Evolutionary conservation across 305 asterid genomes (phyloP).

Genomic region (Nicotiana rustica): DNA sequence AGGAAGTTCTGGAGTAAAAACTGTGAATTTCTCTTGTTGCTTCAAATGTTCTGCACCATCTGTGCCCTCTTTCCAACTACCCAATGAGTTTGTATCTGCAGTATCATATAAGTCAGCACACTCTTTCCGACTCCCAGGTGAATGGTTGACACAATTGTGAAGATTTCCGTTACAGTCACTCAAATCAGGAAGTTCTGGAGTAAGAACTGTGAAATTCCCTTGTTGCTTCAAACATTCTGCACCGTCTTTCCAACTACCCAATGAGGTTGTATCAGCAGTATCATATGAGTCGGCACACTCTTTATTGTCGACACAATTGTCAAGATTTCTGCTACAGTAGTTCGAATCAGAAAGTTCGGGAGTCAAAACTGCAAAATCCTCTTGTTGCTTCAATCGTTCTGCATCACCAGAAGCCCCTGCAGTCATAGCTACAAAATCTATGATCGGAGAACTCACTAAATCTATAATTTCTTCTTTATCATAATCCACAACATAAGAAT

Average conservation of each 20-base stretch:
- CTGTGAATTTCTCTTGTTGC: conserved; percentile 41
- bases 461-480: conserved; percentile 3
- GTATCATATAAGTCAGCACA: conserved; percentile 45
- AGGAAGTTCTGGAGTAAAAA: conserved; percentile 39
- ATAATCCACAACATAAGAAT: background rate
- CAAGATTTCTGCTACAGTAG: conserved; percentile 43
- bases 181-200: conserved; percentile 39
- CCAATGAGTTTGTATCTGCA: conserved; percentile 58
- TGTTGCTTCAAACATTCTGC: conserved; percentile 45
- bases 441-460: conserved; percentile 7
- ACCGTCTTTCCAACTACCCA: conserved; percentile 52
- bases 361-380: conserved; percentile 42
- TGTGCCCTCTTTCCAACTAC: conserved; percentile 49
- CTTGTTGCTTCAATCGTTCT: conserved; percentile 40
- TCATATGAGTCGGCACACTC: conserved; percentile 46
- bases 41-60: conserved; percentile 42
- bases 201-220: conserved; percentile 40
- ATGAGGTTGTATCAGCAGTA: conserved; percentile 55
- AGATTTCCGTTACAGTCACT: conserved; percentile 43
- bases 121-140: conserved; percentile 50
- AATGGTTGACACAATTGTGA: conserved; percentile 44
- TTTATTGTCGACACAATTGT: conserved; percentile 44
- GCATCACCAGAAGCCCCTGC: conserved; percentile 38
- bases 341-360: conserved; percentile 38
- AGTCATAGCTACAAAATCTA: conserved; percentile 7